Evolutionary conservation across 129 eudicot species (phyloP).

Genomic region (Tagetes erecta): DNA sequence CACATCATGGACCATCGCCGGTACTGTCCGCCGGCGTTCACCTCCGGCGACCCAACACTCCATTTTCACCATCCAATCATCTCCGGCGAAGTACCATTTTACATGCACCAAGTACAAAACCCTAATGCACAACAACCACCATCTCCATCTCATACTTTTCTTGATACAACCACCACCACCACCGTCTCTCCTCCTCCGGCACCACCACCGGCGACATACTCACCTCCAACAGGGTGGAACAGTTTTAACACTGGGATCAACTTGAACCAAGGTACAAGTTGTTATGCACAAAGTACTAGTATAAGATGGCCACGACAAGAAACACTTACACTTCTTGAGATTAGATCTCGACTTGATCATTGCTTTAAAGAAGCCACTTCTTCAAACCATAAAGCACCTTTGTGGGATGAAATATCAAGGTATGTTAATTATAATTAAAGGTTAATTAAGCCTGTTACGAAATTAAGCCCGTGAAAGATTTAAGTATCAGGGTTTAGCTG

Average conservation of each 20-base stretch:
- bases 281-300: conserved; percentile 29
- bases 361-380: conserved; percentile 81
- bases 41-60: conserved; percentile 26
- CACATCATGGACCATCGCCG: conserved; percentile 35
- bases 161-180: conserved; percentile 23
- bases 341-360: conserved; percentile 86
- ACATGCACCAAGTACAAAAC: conserved; percentile 36
- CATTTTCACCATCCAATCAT: conserved; percentile 31
- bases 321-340: conserved; percentile 86
- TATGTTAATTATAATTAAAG: neutral
- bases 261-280: conserved; percentile 30
- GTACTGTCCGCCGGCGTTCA: conserved; percentile 31
- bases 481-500: too few relatives aligned
- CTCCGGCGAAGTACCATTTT: conserved; percentile 28
- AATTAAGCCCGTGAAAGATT: too few relatives aligned
- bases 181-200: conserved; percentile 23
- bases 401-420: conserved; percentile 99
- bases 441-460: too few relatives aligned
- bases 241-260: conserved; percentile 21
- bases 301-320: conserved; percentile 95
- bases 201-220: conserved; percentile 22
- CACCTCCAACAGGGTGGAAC: conserved; percentile 28
- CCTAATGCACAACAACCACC: conserved; percentile 19
- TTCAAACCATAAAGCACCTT: conserved; percentile 82
- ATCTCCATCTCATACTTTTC: conserved; percentile 23